phyloP scores from a whole-genome alignment of 2,329 filamentous ascomycete species.

The Colletotrichum tropicale region DNA sequence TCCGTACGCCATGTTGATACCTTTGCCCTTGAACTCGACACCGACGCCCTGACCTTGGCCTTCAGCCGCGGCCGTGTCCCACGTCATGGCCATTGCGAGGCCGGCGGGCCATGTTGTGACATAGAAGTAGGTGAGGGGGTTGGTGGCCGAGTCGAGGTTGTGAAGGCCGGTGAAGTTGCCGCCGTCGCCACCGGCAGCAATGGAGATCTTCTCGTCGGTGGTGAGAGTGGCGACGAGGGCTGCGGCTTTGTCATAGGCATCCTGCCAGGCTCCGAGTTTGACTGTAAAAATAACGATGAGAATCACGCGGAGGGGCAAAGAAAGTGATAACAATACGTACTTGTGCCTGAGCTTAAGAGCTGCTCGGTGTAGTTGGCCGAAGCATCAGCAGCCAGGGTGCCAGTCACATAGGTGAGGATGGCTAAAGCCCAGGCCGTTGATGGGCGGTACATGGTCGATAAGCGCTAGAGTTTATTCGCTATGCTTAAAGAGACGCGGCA shows the following conservation, averaged over 20 bases:
- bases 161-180: constrained; percentile 22
- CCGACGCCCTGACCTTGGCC: constrained; percentile 62
- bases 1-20: constrained; percentile 26
- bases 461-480: background rate
- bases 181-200: constrained; percentile 38
- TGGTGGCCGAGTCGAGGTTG: constrained; percentile 22
- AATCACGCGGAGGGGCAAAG: background rate
- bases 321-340: too few relatives aligned
- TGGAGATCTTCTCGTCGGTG: constrained; percentile 65
- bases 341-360: constrained; percentile 21
- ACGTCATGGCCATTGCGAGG: constrained; percentile 74
- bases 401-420: constrained; percentile 14
- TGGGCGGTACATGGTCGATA: background rate
- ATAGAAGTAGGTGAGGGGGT: constrained; percentile 26
- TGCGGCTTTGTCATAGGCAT: constrained; percentile 63
- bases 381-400: constrained; percentile 13
- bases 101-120: constrained; percentile 59
- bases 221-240: constrained; percentile 66
- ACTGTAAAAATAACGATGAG: background rate
- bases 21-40: constrained; percentile 26
- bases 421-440: background rate
- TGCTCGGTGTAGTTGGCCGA: constrained; percentile 23
- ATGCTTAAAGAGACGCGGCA: background rate
- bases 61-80: constrained; percentile 70
- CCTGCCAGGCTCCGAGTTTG: constrained; percentile 49